Evolutionary conservation across 2,329 filamentous ascomycete genomes (phyloP), one percentile per base, ranked within the genome.

Genomic region (Chaetomium strumarium): DNA sequence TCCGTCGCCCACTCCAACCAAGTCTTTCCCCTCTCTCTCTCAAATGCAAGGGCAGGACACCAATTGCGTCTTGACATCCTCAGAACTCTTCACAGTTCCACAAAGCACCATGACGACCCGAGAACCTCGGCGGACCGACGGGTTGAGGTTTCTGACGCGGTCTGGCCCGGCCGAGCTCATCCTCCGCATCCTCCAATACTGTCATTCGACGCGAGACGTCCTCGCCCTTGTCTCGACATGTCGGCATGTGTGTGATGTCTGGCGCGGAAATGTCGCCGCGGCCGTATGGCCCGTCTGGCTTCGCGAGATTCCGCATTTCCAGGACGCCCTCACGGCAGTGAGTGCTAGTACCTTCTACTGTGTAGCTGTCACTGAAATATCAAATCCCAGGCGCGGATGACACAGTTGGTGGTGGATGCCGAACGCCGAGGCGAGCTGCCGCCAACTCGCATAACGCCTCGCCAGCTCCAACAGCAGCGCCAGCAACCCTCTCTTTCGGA

Each of bases 361-460:
- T 31, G 17, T 20, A 37, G 14, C 8, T 29, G 19, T 30, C 19
- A 34, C 40, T 37, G n/a, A n/a, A 37, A 24, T 31, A 5, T 37
- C 2, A 14, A 5, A 45, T 31, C 29, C 13, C 40, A 53, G 51
- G 51, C 46, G 36, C 51, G 51, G 6, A 45, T 50, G 41, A 53
- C 51, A 31, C 16, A 37, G 8, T 31, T 46, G 41, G 51, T 53
- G 6, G 46, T 36, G 8, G 36, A 50, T 10, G 51, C 46, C 31
- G 46, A 53, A 17, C 30, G 37, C 36, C 42, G 41, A 13, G 42
- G 37, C 3, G 24, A 49, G 24, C 17, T 42, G 38, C 42, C 46
- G 39, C 42, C 51, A 29, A 33, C n/a, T 9, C 33, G 41, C 20
- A 41, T 53, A n/a, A 12, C 31, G 19, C 46, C 51, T 41, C 19